Percentiles rank a stretch among this genome's conserved stretches.
Conservation (phyloP, 2,329 filamentous ascomycete species). For the Fusarium caatingaense region DNA sequence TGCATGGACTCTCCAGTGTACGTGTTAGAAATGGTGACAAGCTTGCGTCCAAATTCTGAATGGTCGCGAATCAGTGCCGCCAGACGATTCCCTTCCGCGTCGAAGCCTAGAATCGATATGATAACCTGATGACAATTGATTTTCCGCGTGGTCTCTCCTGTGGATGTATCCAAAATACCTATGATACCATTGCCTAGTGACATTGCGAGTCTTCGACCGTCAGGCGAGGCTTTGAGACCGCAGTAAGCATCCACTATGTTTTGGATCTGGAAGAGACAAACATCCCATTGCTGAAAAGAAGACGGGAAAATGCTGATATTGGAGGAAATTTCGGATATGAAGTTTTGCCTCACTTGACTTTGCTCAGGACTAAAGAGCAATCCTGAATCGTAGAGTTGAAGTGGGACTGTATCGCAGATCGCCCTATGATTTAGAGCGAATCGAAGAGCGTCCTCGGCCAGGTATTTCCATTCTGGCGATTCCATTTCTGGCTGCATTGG, state of each 20-base stretch:
- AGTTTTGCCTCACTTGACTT: neutral
- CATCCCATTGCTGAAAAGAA: neutral
- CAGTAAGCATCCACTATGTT: rapidly evolving
- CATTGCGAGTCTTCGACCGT: neutral
- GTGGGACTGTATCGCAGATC: rapidly evolving
- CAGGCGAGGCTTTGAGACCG: too few relatives aligned
- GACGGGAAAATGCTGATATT: rapidly evolving
- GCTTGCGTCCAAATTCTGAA: too few relatives aligned
- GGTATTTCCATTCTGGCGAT: rapidly evolving
- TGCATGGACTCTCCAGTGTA: rapidly evolving
- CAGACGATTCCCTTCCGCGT: too few relatives aligned
- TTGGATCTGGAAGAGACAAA: rapidly evolving
- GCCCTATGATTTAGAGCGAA: neutral
- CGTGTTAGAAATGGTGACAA: too few relatives aligned
- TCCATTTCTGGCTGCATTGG: too few relatives aligned
- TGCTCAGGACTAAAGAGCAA: neutral
- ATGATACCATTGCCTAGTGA: rapidly evolving
- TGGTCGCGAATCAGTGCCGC: too few relatives aligned
- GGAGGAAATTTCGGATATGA: rapidly evolving
- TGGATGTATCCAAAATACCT: too few relatives aligned
- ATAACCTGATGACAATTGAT: rapidly evolving
- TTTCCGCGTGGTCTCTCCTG: too few relatives aligned
- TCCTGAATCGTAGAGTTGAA: neutral
- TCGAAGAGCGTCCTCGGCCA: neutral
- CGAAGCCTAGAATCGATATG: too few relatives aligned